These are phyloP conservation scores for Diutina scorzettiae DNA, from an alignment of 1,139 yeast genomes.

Conservation along the genomic window DNA sequence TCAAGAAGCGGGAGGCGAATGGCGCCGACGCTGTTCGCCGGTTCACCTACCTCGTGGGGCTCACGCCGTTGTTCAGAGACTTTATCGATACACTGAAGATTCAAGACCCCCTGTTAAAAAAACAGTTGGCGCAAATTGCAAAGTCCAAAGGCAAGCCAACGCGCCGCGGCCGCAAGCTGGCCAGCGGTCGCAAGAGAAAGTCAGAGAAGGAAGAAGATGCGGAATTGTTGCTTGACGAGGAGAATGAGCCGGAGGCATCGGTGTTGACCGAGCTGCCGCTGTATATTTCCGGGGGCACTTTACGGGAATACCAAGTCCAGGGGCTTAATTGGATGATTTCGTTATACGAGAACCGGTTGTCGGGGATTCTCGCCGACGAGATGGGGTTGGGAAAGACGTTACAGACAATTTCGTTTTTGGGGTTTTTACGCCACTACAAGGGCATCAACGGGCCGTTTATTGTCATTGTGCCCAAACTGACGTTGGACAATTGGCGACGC, in stretches of 20 bases:
- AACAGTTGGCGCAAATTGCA: conserved; percentile 11
- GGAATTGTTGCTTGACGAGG: conserved; percentile 47
- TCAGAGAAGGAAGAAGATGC: conserved; percentile 66
- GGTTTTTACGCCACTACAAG: conserved; percentile 52
- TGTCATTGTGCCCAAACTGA: conserved; percentile 67
- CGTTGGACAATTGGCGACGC: conserved; percentile 70
- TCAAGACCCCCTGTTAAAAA: conserved; percentile 54
- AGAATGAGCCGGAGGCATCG: conserved; percentile 23
- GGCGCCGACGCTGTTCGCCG: conserved; percentile 61
- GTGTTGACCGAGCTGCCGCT: conserved; percentile 59
- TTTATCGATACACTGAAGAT: conserved; percentile 77
- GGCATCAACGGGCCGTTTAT: conserved; percentile 61
- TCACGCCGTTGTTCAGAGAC: conserved; percentile 78
- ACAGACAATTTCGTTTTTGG: conserved; percentile 80
- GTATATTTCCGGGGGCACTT: conserved; percentile 41
- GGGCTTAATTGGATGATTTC: conserved; percentile 90
- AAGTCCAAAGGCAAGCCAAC: not conserved
- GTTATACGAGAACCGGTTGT: conserved; percentile 68
- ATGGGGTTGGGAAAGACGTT: conserved; percentile 97
- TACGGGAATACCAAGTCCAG: conserved; percentile 80
- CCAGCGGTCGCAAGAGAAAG: conserved; percentile 22
- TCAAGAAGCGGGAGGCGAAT: conserved; percentile 37
- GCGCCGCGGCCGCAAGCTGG: not conserved
- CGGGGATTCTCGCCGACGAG: conserved; percentile 94
- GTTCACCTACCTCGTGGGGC: conserved; percentile 69